A percentile compares a stretch with the other conserved stretches of the same genome.
phyloP scores from a whole-genome alignment of 257 asterid genomes.

The Gentiana dahurica region DNA sequence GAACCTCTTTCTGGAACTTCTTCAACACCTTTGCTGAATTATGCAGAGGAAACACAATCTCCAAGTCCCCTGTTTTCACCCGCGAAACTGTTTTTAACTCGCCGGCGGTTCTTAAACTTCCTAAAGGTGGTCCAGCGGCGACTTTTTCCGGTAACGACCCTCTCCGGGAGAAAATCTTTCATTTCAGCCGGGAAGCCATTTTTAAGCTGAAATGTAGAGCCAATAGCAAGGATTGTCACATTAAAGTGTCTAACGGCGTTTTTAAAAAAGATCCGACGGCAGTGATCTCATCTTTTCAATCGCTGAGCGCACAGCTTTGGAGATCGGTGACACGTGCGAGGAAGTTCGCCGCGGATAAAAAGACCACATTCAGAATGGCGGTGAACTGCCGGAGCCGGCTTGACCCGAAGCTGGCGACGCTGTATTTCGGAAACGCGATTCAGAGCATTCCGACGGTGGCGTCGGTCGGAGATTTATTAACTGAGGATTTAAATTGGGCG shows the following conservation, averaged over 20 bases:
- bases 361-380: conserved; percentile 93
- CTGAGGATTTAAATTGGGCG: conserved; percentile 49
- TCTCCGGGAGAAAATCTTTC: conserved; percentile 64
- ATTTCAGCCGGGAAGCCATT: conserved; percentile 72
- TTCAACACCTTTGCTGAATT: conserved; percentile 74
- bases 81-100: conserved; percentile 67
- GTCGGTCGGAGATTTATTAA: conserved; percentile 39
- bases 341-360: conserved; percentile 26
- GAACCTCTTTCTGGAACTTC: conserved; percentile 94
- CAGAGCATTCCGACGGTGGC: conserved; percentile 82
- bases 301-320: conserved; percentile 80
- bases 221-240: conserved; percentile 26
- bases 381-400: conserved; percentile 84
- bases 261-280: conserved; percentile 33
- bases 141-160: conserved; percentile 76
- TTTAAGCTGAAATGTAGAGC: conserved; percentile 42
- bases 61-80: conserved; percentile 39
- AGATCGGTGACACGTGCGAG: conserved; percentile 82
- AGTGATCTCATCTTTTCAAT: conserved; percentile 77
- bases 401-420: conserved; percentile 55
- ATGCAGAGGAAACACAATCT: conserved; percentile 38
- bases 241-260: conserved; percentile 26
- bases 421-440: conserved; percentile 77
- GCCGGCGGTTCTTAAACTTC: conserved; percentile 45
- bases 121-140: conserved; percentile 69